A percentile compares a stretch with the other conserved stretches of the same genome.
Evolutionary conservation across 129 eudicot species (phyloP).

Genomic region (Lonicera japonica): DNA sequence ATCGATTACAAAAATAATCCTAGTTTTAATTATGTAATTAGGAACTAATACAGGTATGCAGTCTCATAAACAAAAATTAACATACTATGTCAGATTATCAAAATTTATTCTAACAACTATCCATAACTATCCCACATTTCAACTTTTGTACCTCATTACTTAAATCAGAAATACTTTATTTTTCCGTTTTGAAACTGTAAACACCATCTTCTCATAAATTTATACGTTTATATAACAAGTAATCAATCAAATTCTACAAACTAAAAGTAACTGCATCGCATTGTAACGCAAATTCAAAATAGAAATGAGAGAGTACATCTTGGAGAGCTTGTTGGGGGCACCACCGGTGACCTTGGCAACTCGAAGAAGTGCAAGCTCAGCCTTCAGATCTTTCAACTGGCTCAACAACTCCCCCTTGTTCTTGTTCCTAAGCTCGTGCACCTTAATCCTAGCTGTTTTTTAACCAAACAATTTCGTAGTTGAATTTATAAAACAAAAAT

Average conservation of each 20-base stretch:
- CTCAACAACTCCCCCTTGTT: conserved; percentile 45
- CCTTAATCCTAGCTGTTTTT: conserved; percentile 57
- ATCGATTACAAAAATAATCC: not conserved
- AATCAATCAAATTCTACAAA: too few species aligned
- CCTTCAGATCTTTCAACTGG: conserved; percentile 67
- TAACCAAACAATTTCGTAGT: not conserved
- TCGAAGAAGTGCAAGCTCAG: conserved; percentile 58
- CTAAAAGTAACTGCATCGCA: too few species aligned
- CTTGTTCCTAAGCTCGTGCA: conserved; percentile 67
- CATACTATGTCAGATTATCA: not conserved
- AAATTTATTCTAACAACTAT: too few species aligned
- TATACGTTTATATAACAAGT: too few species aligned
- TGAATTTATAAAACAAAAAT: not conserved
- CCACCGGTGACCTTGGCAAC: conserved; percentile 92
- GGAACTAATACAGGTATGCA: not conserved
- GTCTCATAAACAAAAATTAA: not conserved
- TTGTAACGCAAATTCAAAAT: too few species aligned
- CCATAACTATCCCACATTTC: too few species aligned
- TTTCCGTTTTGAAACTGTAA: too few species aligned
- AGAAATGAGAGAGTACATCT: conserved; percentile 30
- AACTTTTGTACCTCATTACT: too few species aligned
- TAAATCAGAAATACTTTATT: too few species aligned
- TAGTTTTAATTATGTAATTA: not conserved
- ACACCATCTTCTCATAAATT: too few species aligned
- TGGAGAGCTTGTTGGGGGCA: conserved; percentile 78